phyloP scores from a whole-genome alignment of 257 asterid species.

The Lycium ferocissimum region DNA sequence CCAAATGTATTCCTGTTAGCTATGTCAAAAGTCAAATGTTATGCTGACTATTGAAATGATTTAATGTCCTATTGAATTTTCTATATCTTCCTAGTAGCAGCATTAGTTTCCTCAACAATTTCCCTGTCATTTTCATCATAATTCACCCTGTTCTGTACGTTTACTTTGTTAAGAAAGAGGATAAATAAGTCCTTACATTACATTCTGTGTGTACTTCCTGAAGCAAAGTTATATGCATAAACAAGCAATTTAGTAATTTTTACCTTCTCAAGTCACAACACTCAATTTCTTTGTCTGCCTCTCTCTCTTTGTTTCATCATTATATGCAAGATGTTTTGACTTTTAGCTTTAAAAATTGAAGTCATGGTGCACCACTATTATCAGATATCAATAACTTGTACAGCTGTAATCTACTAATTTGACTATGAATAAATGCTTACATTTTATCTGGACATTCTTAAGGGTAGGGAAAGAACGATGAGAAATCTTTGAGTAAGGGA shows the following conservation, averaged over 20 bases:
- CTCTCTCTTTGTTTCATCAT: neutral
- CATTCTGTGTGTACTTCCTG: too few species aligned
- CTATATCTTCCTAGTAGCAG: too few species aligned
- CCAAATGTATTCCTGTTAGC: neutral
- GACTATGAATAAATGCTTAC: neutral
- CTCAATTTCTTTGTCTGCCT: neutral
- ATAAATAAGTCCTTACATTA: too few species aligned
- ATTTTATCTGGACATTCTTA: neutral
- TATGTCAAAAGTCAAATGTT: neutral
- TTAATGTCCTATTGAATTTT: too few species aligned
- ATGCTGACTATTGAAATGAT: neutral
- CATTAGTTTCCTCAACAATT: too few species aligned
- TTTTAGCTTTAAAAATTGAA: neutral
- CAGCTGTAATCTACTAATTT: constrained; percentile 5
- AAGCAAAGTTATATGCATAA: too few species aligned
- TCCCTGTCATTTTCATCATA: too few species aligned
- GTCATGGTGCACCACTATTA: neutral
- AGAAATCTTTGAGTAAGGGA: neutral
- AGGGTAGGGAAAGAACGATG: neutral
- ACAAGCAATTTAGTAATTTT: too few species aligned
- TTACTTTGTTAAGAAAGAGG: too few species aligned
- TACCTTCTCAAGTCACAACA: too few species aligned
- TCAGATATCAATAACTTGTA: neutral
- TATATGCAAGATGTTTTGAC: neutral
- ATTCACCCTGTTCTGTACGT: too few species aligned